Evolutionary conservation across 2,329 filamentous ascomycete genomes (phyloP), one percentile per base, ranked within the genome.

Genomic region (Truncatella angustata): DNA sequence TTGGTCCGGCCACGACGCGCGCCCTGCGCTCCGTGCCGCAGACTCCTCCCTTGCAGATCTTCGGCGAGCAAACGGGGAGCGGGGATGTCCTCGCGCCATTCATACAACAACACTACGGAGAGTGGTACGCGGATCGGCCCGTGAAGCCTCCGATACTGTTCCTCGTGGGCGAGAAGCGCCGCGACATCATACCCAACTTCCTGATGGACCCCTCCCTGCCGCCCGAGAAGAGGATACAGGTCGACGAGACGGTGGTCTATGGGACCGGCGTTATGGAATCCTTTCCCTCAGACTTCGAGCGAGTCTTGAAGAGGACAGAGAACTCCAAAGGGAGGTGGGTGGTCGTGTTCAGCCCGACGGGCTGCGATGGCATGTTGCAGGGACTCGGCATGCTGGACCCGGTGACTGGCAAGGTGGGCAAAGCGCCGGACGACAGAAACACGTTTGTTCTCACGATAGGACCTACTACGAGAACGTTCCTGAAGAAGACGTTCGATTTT

Each of bases 121-220:
- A 71, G 46, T 79, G 77, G 75, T 78, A 82, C 57, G 56, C 64
- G 32, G 66, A 66, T 34, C 64, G 69, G 46, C 45, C 66, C 10
- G 61, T 59, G 12, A 83, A 84, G 60, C 84, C 83, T 0, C 80
- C 87, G 0, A 68, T 97, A 4, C 73, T 97, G 1, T 99, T 97
- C 67, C 80, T 95, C 12, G 91, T 96, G 0, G 94, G 94, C 18
- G 93, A 97, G 66, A 89, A 92, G 66, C 82, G 91, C 50, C 77
- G 94, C 40, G 94, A 97, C 66, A 84, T 96, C 58, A 96, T 99
- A 57, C 92, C 94, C 1, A 89, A 82, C 60, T 90, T 83, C 1
- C 73, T 97, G 34, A 88, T 85, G 76, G 79, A 81, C 35, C 64
- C 73, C 0, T 60, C 65, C 0, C 70, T 91, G 7, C 68, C 78